Base-by-base conservation (phyloP, 208 protist genomes). In the Trypanosoma lewisi region DNA sequence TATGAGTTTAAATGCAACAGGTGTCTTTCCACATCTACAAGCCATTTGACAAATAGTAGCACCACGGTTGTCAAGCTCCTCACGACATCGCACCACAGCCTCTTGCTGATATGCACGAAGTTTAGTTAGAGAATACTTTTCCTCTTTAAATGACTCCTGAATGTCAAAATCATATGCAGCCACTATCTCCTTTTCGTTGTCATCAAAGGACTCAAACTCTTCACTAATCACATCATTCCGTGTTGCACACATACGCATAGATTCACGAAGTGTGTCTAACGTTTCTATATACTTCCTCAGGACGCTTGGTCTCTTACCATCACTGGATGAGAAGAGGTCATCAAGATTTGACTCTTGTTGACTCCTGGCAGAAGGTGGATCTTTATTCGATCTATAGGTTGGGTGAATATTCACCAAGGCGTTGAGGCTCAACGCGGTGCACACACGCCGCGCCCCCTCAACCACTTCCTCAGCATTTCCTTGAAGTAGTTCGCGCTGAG, bases 1-100 rank as follows among this genome's bases (percentile, higher is more conserved):
- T 58, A 72, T 72, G 33, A 72, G 28, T 54, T 65, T 59, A 75
- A 73, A 91, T 9, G 85, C 85, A 2, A 91, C 85, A 4, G 85
- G 85, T 8, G 85, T 91, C 62, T 91, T 91, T 23, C 85, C 85
- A 61, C 85, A 91, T 11, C 85, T 72, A 60, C 85, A 91, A 4
- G 85, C 85, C 82, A 91, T 91, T 75, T 91, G 85, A 48, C 81
- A 91, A 23, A 91, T 78, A 0, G 85, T 68, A 21, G 70, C 67
- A 8, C 77, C 68, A 30, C 37, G 25, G 36, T 30, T 42, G 3
- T 71, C 33, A 7, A 91, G 64, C 55, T 91, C 82, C 8, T 44
- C 42, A 23, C 42, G 42, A 9, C 86, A 75, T 2, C 80, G 74
- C 23, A 45, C n/a, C 5, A 88, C 72, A 8, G 85, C 85, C 55